Evolutionary conservation across 148 eudicot genomes (phyloP).

Genomic region (Vaccinium vitisidaea): DNA sequence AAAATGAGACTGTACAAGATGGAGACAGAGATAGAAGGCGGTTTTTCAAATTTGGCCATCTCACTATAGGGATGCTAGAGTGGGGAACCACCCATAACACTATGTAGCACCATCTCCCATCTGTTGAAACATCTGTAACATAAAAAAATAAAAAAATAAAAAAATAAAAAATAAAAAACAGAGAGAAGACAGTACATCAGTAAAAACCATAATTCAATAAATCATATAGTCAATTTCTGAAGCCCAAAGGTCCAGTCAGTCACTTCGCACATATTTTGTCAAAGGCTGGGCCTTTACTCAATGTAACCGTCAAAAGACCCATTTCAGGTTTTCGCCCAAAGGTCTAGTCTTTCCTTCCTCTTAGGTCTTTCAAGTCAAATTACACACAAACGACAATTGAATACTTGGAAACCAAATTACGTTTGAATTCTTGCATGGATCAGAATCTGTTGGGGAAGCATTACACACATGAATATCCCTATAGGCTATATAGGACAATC

Average conservation of each 20-base stretch:
- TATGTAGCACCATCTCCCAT: conserved; percentile 86
- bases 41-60: conserved; percentile 61
- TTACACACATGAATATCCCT: background rate
- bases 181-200: background rate
- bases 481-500: background rate
- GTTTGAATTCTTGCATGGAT: background rate
- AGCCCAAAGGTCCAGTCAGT: background rate
- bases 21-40: conserved; percentile 60
- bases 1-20: conserved; percentile 52
- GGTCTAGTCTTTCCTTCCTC: background rate
- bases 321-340: background rate
- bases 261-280: background rate
- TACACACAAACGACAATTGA: background rate
- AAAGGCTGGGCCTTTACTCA: background rate
- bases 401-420: background rate
- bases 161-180: background rate
- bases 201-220: background rate
- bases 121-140: conserved; percentile 65
- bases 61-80: conserved; percentile 29
- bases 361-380: background rate
- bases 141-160: background rate
- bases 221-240: background rate
- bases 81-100: conserved; percentile 71
- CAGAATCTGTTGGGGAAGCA: background rate
- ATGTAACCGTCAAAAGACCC: background rate